phyloP scores from a whole-genome alignment of 257 asterid genomes.

The Solanum virginianum region DNA sequence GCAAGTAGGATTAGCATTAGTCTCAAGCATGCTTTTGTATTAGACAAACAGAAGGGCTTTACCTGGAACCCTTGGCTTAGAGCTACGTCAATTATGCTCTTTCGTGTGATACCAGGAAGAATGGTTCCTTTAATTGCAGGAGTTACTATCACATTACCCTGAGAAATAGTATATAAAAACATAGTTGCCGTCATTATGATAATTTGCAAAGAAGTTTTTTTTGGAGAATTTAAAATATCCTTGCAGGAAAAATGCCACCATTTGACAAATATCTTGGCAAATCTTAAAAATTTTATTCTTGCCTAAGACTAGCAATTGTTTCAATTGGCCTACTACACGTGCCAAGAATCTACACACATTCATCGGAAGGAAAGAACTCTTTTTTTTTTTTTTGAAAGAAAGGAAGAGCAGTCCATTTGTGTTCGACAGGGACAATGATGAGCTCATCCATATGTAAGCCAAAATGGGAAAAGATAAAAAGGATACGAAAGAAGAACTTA shows the following conservation, averaged over 20 bases:
- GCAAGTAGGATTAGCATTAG: neutral
- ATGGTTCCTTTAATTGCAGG: slow-evolving; percentile 39
- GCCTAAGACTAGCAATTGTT: neutral
- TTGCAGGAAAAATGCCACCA: neutral
- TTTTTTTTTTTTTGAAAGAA: neutral
- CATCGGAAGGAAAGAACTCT: neutral
- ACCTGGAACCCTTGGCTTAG: slow-evolving; percentile 35
- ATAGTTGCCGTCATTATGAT: neutral
- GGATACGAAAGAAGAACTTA: neutral
- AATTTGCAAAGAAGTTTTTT: neutral
- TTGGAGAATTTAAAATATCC: neutral
- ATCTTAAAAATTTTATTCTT: neutral
- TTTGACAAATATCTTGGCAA: neutral
- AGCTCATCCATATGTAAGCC: neutral
- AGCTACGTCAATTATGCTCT: slow-evolving; percentile 40
- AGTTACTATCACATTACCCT: slow-evolving; percentile 34
- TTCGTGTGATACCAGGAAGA: slow-evolving; percentile 44
- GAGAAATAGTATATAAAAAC: neutral
- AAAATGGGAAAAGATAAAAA: neutral
- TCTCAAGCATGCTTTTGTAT: neutral
- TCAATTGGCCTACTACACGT: neutral
- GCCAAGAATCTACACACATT: neutral
- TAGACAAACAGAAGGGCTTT: neutral
- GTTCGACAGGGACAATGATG: neutral
- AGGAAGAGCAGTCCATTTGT: neutral